Conservation (phyloP, 75 land plant species). For the Picea sitchensis region DNA sequence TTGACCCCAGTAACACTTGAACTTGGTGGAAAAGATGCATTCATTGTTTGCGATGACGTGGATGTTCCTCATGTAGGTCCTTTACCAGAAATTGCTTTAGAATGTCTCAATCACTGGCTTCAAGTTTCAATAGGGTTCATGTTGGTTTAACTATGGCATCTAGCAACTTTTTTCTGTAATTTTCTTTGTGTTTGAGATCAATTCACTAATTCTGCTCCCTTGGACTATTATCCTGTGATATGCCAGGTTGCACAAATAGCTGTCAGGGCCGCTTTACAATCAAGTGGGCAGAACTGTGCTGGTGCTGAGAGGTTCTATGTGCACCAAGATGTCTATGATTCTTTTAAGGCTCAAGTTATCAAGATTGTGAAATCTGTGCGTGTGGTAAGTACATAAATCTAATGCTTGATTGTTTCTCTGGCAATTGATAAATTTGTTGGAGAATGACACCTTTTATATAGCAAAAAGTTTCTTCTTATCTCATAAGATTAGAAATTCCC, state of each 20-base stretch:
- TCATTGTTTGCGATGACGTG: conserved; percentile 94
- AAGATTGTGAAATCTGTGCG: conserved; percentile 74
- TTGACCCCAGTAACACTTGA: conserved; percentile 85
- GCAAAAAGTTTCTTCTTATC: too few species aligned
- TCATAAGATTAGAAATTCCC: too few species aligned
- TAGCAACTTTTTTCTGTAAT: background rate
- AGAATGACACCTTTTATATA: too few species aligned
- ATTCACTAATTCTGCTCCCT: background rate
- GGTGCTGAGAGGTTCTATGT: conserved; percentile 98
- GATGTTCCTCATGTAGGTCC: conserved; percentile 65
- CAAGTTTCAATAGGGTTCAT: background rate
- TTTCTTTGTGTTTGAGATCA: background rate
- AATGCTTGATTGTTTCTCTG: background rate
- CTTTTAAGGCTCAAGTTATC: conserved; percentile 65
- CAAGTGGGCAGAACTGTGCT: conserved; percentile 97
- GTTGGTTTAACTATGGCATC: background rate
- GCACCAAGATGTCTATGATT: conserved; percentile 55
- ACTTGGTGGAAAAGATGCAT: conserved; percentile 97
- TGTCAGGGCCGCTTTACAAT: conserved; percentile 75
- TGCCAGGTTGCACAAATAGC: conserved; percentile 86
- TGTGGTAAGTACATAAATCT: conserved; percentile 58
- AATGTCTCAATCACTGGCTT: background rate
- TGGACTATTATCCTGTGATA: background rate
- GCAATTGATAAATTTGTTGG: too few species aligned
- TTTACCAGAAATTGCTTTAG: background rate